Evolutionary conservation across 345 rosid genomes (phyloP).

Genomic region (Brassica nigra): DNA sequence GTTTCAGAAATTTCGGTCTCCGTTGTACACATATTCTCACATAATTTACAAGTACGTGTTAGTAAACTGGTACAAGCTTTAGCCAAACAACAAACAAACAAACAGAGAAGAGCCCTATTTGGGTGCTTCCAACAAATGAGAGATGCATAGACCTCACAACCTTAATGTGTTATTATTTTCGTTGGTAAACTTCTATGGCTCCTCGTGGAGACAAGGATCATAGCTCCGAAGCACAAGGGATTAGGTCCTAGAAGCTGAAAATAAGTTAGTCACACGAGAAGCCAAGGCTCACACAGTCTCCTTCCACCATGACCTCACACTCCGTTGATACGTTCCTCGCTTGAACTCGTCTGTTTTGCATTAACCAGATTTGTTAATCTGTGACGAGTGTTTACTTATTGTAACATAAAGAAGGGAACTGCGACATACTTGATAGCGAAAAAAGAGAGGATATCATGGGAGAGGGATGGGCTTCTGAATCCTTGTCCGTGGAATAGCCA

Average conservation of each 20-base stretch:
- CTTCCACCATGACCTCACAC: conserved; percentile 11
- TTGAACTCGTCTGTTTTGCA: conserved; percentile 16
- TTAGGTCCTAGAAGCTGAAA: conserved; percentile 23
- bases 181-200: conserved; percentile 22
- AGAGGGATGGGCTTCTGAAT: conserved; percentile 60
- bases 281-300: conserved; percentile 33
- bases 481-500: conserved; percentile 79
- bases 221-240: conserved; percentile 15
- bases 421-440: conserved; percentile 12
- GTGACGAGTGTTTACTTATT: background rate
- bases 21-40: conserved; percentile 16
- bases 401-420: background rate
- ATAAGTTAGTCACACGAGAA: conserved; percentile 33
- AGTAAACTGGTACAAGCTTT: background rate
- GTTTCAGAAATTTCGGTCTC: background rate
- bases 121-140: conserved; percentile 4
- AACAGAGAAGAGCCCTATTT: conserved; percentile 15
- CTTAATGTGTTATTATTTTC: conserved; percentile 22
- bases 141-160: conserved; percentile 25
- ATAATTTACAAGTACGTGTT: conserved; percentile 8
- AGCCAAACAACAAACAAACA: conserved; percentile 17
- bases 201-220: conserved; percentile 22
- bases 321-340: background rate
- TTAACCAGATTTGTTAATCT: background rate
- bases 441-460: conserved; percentile 50